These are phyloP conservation scores for Aureobasidium sp. DNA, from an alignment of 2,329 filamentous ascomycete species.

Conservation along the genomic window DNA sequence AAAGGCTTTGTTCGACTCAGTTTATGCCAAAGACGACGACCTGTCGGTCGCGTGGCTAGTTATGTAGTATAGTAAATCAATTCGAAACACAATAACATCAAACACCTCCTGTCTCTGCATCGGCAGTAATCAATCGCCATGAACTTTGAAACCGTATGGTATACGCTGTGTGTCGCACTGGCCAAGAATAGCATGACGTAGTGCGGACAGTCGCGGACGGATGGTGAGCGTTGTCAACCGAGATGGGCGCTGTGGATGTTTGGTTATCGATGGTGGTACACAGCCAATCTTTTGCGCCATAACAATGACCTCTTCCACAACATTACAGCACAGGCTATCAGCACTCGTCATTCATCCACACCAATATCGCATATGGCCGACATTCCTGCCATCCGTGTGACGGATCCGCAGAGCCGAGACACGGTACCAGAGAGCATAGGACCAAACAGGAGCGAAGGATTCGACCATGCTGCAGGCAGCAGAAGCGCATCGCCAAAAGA, in stretches of 20 bases:
- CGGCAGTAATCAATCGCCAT: not conserved
- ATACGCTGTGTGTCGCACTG: not conserved
- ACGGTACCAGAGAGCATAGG: constrained; percentile 21
- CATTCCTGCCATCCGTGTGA: constrained; percentile 39
- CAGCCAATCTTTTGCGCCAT: not conserved
- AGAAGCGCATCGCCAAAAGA: constrained; percentile 22
- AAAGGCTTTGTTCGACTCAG: constrained; percentile 9
- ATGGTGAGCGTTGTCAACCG: constrained; percentile 4
- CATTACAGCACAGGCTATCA: not conserved
- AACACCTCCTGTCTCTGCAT: not conserved
- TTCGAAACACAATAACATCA: not conserved
- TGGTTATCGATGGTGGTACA: not conserved
- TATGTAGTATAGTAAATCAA: constrained; percentile 9
- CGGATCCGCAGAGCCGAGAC: constrained; percentile 35
- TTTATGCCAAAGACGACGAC: not conserved
- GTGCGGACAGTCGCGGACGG: not conserved
- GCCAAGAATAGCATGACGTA: constrained; percentile 15
- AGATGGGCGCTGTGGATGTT: not conserved
- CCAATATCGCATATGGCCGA: constrained; percentile 29
- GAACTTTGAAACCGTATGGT: not conserved
- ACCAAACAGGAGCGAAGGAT: constrained; percentile 7
- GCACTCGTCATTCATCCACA: constrained; percentile 4
- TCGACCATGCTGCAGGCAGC: constrained; percentile 2
- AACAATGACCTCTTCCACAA: not conserved
- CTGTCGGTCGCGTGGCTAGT: not conserved